Conservation (phyloP, 768 basidiomycete species). For the Amylocystis lapponica region DNA sequence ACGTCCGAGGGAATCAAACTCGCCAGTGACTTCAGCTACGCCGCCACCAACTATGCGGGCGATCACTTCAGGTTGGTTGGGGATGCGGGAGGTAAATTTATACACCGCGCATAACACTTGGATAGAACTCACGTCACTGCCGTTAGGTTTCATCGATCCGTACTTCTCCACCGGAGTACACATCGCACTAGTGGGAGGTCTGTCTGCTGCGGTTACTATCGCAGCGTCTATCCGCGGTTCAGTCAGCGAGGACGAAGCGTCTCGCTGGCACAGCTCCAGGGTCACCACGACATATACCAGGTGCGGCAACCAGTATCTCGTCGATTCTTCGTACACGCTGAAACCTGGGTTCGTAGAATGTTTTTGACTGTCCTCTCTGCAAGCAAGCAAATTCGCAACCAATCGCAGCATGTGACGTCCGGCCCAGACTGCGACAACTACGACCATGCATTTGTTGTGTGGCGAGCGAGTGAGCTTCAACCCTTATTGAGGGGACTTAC, state of each 20-base stretch:
- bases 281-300: too few species aligned
- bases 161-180: slow-evolving; percentile 49
- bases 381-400: too few species aligned
- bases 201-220: slow-evolving; percentile 38
- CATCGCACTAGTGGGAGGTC: slow-evolving; percentile 37
- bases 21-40: slow-evolving; percentile 24
- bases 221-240: slow-evolving; percentile 37
- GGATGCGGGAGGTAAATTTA: slow-evolving; percentile 22
- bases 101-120: not conserved
- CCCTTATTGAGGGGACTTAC: too few species aligned
- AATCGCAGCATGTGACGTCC: too few species aligned
- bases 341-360: too few species aligned
- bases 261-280: slow-evolving; percentile 30
- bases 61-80: slow-evolving; percentile 20
- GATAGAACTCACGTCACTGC: not conserved
- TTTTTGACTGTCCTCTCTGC: too few species aligned
- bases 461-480: too few species aligned
- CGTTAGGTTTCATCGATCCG: slow-evolving; percentile 46
- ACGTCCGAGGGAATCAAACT: slow-evolving; percentile 3
- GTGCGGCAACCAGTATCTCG: too few species aligned
- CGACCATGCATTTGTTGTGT: too few species aligned
- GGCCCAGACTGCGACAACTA: too few species aligned
- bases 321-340: too few species aligned
- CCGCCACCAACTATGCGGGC: slow-evolving; percentile 18
- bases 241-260: slow-evolving; percentile 31